A percentile compares a stretch with the other conserved stretches of the same genome.
These are phyloP conservation scores for Rhodotorula diobovata DNA, from an alignment of 768 basidiomycete species.

Conservation along the genomic window DNA sequence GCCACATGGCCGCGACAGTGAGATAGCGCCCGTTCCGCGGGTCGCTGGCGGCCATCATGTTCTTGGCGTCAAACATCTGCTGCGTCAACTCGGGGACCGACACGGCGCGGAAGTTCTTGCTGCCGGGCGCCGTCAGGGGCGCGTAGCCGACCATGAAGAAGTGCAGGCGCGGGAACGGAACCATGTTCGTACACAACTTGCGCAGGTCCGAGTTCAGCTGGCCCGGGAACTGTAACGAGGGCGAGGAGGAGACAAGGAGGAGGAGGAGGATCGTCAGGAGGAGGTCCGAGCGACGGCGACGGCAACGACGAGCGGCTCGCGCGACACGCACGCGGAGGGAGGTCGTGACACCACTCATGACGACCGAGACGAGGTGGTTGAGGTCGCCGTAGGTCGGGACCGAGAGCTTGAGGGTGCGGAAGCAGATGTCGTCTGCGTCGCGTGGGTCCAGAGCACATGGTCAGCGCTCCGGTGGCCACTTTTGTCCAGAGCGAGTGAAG, in stretches of 20 bases:
- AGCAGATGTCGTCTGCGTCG: slow-evolving; percentile 84
- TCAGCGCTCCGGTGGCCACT: neutral
- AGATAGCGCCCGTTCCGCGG: slow-evolving; percentile 96
- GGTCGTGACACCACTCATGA: slow-evolving; percentile 98
- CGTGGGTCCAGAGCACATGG: too few relatives aligned
- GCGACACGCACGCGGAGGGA: slow-evolving; percentile 63
- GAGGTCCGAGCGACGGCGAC: neutral
- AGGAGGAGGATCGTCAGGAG: too few relatives aligned
- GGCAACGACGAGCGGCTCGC: neutral
- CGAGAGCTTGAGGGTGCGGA: slow-evolving; percentile 89
- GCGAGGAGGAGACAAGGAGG: too few relatives aligned
- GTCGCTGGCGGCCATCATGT: slow-evolving; percentile 99
- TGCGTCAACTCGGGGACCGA: slow-evolving; percentile 96
- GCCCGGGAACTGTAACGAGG: slow-evolving; percentile 69
- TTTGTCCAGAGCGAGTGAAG: neutral
- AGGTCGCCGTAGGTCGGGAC: slow-evolving; percentile 96
- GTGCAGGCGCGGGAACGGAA: slow-evolving; percentile 68
- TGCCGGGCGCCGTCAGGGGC: slow-evolving; percentile 75
- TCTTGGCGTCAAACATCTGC: slow-evolving; percentile 99
- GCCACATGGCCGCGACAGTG: slow-evolving; percentile 96
- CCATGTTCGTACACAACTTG: slow-evolving; percentile 99
- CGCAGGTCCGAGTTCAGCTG: slow-evolving; percentile 98
- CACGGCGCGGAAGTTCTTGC: slow-evolving; percentile 74
- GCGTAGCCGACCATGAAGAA: slow-evolving; percentile 93
- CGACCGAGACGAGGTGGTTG: slow-evolving; percentile 94